Percentiles rank a stretch among this genome's conserved stretches.
phyloP scores from a whole-genome alignment of 2,329 filamentous ascomycete species.

The Volutella citrinella region DNA sequence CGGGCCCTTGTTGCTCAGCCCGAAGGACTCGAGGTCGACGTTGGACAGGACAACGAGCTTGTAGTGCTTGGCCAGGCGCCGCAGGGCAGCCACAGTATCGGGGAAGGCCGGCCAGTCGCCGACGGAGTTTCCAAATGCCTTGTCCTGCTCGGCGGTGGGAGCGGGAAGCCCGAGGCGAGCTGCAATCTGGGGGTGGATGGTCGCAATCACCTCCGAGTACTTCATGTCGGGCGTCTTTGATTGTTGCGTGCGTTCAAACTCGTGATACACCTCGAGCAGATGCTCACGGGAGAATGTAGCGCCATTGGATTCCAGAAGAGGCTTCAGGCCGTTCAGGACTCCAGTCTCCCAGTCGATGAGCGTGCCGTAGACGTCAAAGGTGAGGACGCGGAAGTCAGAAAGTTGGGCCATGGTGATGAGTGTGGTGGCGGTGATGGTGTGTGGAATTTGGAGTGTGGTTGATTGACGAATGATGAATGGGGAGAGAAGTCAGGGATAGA shows the following conservation, averaged over 20 bases:
- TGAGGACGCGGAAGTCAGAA: conserved; percentile 43
- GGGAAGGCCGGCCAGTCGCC: conserved; percentile 57
- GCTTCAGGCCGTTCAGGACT: conserved; percentile 52
- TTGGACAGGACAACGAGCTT: conserved; percentile 59
- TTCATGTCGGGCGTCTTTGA: conserved; percentile 49
- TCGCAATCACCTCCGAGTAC: conserved; percentile 59
- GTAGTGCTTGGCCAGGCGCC: conserved; percentile 46
- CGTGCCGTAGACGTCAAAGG: conserved; percentile 80
- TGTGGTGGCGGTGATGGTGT: neutral
- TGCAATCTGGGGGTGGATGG: conserved; percentile 45
- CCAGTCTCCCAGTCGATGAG: conserved; percentile 76
- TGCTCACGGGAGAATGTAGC: conserved; percentile 32
- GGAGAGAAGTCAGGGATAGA: neutral
- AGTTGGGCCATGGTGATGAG: conserved; percentile 14
- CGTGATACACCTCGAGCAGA: conserved; percentile 41
- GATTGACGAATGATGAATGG: neutral
- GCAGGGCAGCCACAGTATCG: conserved; percentile 56
- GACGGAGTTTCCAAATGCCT: conserved; percentile 50
- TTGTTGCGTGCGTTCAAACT: conserved; percentile 50
- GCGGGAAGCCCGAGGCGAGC: conserved; percentile 35
- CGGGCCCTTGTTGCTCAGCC: conserved; percentile 39
- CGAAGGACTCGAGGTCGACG: conserved; percentile 52
- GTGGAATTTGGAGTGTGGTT: too few species aligned
- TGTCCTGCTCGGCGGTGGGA: conserved; percentile 37
- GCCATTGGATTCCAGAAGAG: conserved; percentile 38